Evolutionary conservation across 2,329 filamentous ascomycete species (phyloP).

Genomic region (Xylaria sp.): DNA sequence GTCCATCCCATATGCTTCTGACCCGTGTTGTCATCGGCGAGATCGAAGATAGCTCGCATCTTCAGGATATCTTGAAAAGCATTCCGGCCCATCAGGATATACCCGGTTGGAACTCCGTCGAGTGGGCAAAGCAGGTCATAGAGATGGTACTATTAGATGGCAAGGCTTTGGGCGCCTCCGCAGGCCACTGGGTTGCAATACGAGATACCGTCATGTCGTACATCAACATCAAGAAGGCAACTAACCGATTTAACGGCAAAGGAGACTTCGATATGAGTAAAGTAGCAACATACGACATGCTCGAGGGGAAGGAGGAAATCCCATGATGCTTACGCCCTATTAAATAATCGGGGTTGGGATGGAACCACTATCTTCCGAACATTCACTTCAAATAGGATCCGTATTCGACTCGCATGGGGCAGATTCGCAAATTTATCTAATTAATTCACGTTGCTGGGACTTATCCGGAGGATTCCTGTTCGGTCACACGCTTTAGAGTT

Average conservation of each 20-base stretch:
- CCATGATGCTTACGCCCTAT: no score
- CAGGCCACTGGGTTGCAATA: conserved; percentile 43
- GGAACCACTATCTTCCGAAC: no score
- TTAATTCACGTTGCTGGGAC: no score
- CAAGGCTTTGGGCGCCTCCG: conserved; percentile 42
- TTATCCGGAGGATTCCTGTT: no score
- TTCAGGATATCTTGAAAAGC: conserved; percentile 39
- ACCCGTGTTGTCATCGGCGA: conserved; percentile 41
- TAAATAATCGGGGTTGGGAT: no score
- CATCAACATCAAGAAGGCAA: conserved; percentile 45
- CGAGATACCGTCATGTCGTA: conserved; percentile 47
- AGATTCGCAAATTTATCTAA: no score
- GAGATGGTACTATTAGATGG: conserved; percentile 37
- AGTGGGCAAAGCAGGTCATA: conserved; percentile 50
- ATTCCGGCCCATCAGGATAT: conserved; percentile 39
- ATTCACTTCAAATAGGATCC: no score
- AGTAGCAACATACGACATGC: conserved; percentile 45
- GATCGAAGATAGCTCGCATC: conserved; percentile 37
- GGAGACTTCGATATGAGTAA: conserved; percentile 40
- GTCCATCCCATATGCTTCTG: conserved; percentile 25
- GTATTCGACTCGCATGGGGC: no score
- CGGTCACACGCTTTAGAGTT: no score
- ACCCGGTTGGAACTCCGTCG: conserved; percentile 50
- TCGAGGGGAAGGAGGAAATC: conserved; percentile 36
- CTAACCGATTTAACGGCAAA: conserved; percentile 48